Evolutionary conservation across 2,329 filamentous ascomycete species (phyloP).

Genomic region (Phyllosticta ampelicida): DNA sequence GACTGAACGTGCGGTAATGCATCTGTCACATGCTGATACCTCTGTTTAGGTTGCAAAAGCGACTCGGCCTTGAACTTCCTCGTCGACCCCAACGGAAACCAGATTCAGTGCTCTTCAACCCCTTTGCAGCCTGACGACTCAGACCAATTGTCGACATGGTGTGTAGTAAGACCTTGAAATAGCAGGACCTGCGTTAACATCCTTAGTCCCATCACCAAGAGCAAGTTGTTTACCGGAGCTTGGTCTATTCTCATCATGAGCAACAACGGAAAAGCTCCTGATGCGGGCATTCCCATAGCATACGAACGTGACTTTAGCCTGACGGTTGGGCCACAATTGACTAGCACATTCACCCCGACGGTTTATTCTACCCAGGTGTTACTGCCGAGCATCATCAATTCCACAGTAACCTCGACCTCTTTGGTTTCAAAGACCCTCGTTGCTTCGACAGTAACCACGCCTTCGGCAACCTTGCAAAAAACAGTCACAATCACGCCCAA

Average conservation of each 20-base stretch:
- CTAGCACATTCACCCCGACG: slow-evolving; percentile 17
- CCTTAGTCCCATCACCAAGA: slow-evolving; percentile 24
- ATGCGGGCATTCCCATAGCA: slow-evolving; percentile 25
- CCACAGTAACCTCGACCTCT: slow-evolving; percentile 12
- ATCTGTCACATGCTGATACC: not conserved
- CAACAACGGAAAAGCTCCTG: slow-evolving; percentile 27
- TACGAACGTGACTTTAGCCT: slow-evolving; percentile 32
- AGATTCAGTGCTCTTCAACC: slow-evolving; percentile 28
- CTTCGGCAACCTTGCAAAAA: slow-evolving; percentile 16
- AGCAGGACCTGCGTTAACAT: not conserved
- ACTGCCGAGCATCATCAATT: slow-evolving; percentile 6
- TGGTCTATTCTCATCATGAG: slow-evolving; percentile 32
- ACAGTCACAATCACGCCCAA: slow-evolving; percentile 18
- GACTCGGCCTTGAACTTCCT: slow-evolving; percentile 30
- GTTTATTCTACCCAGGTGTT: not conserved
- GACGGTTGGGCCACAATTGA: slow-evolving; percentile 26
- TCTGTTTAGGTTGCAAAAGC: slow-evolving; percentile 20
- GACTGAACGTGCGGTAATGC: not conserved
- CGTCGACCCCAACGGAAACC: slow-evolving; percentile 28
- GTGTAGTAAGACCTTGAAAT: not conserved
- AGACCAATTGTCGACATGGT: slow-evolving; percentile 27
- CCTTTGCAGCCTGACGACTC: slow-evolving; percentile 26
- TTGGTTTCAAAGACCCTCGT: slow-evolving; percentile 17
- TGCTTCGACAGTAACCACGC: slow-evolving; percentile 16
- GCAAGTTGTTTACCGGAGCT: slow-evolving; percentile 24